Conservation (phyloP, 1,139 yeast genomes). For the Wickerhamomyces sp. region DNA sequence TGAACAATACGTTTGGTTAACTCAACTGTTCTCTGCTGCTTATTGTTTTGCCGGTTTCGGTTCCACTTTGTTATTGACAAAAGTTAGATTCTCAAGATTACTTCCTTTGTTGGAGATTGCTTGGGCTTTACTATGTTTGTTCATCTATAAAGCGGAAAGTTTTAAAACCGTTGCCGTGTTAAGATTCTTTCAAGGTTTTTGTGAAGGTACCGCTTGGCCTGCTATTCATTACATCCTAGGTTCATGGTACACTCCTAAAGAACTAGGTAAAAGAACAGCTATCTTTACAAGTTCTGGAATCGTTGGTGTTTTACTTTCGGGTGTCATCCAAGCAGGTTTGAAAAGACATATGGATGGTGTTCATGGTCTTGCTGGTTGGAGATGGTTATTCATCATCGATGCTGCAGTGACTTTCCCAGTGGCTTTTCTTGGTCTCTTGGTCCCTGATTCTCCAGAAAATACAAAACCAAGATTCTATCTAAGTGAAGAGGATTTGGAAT, state of each 20-base stretch:
- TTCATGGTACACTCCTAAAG: conserved; percentile 31
- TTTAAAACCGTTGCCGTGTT: conserved; percentile 38
- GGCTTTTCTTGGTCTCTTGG: conserved; percentile 4
- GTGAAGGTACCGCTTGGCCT: conserved; percentile 50
- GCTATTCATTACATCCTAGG: conserved; percentile 32
- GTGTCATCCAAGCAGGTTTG: conserved; percentile 2
- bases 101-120: conserved; percentile 51
- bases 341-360: conserved; percentile 2
- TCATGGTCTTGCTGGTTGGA: conserved; percentile 17
- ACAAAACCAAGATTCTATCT: conserved; percentile 1
- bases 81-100: conserved; percentile 48
- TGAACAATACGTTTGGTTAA: conserved; percentile 29
- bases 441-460: conserved; percentile 2
- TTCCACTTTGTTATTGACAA: conserved; percentile 34
- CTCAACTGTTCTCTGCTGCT: conserved; percentile 24
- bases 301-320: conserved; percentile 35
- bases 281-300: conserved; percentile 34
- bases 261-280: conserved; percentile 34
- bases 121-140: conserved; percentile 36
- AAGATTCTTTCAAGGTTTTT: conserved; percentile 41
- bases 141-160: conserved; percentile 30
- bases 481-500: conserved; percentile 4
- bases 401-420: conserved; percentile 37
- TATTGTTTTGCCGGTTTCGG: conserved; percentile 49
- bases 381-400: conserved; percentile 41